These are phyloP conservation scores for Fusarium beomiforme DNA, from an alignment of 2,329 filamentous ascomycete species.

Conservation along the genomic window DNA sequence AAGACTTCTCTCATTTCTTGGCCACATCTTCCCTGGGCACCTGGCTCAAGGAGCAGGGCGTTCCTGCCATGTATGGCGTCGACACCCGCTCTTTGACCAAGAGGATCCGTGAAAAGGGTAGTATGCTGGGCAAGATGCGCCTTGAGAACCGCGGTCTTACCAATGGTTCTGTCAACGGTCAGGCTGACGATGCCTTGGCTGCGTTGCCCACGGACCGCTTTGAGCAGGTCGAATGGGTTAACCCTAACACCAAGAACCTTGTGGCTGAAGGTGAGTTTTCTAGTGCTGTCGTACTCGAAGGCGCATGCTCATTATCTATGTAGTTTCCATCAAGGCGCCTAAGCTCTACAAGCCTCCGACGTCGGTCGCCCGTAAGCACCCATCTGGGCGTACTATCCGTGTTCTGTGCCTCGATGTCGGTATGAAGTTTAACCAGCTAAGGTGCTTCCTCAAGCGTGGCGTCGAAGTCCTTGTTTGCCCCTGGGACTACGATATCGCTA, in stretches of 20 bases:
- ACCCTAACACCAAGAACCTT: conserved; percentile 93
- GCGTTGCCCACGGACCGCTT: conserved; percentile 61
- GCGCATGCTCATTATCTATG: conserved; percentile 52
- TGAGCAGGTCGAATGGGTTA: conserved; percentile 85
- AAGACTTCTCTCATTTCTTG: conserved; percentile 95
- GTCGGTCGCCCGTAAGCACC: conserved; percentile 80
- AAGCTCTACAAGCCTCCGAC: conserved; percentile 84
- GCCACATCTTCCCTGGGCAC: conserved; percentile 88
- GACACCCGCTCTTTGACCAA: conserved; percentile 95
- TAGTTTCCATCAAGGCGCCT: conserved; percentile 89
- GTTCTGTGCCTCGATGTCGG: conserved; percentile 96
- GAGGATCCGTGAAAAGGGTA: conserved; percentile 91
- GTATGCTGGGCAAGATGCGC: conserved; percentile 93
- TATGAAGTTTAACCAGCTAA: conserved; percentile 97
- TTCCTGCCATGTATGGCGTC: conserved; percentile 94
- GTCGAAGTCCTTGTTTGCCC: conserved; percentile 95
- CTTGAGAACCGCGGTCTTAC: conserved; percentile 66
- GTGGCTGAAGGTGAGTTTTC: conserved; percentile 86
- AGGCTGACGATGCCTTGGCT: conserved; percentile 38
- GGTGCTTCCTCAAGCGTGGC: conserved; percentile 89
- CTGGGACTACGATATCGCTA: conserved; percentile 92
- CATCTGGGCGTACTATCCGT: conserved; percentile 86
- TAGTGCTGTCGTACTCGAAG: conserved; percentile 27
- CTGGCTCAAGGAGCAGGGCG: conserved; percentile 95
- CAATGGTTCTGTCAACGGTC: conserved; percentile 54